A percentile compares a stretch with the other conserved stretches of the same genome.
phyloP scores from a whole-genome alignment of 352 stramenopile species.

The Globisporangium cystogenes region DNA sequence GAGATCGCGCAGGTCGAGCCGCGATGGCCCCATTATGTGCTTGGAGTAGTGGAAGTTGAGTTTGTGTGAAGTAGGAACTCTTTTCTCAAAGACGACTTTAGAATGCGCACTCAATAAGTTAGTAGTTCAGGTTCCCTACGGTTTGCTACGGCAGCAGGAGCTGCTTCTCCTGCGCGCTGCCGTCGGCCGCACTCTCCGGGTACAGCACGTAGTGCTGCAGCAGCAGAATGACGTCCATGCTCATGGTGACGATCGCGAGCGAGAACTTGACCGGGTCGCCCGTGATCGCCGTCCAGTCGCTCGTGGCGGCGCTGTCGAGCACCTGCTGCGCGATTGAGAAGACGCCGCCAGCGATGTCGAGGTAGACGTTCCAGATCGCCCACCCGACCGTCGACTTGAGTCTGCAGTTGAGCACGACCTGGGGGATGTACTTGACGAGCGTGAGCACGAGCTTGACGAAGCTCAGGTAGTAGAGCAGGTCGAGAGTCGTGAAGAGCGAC shows the following conservation, averaged over 20 bases:
- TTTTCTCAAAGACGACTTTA: too few species aligned
- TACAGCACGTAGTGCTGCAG: slow-evolving; percentile 97
- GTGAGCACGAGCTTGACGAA: slow-evolving; percentile 94
- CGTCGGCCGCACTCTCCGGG: slow-evolving; percentile 27
- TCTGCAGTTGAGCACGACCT: slow-evolving; percentile 93
- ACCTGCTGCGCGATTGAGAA: slow-evolving; percentile 91
- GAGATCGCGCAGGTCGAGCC: too few species aligned
- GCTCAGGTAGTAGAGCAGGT: slow-evolving; percentile 92
- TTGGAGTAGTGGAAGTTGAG: too few species aligned
- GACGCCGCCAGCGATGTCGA: slow-evolving; percentile 94
- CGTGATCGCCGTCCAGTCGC: slow-evolving; percentile 93
- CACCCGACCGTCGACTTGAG: slow-evolving; percentile 95
- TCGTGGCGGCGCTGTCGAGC: slow-evolving; percentile 87
- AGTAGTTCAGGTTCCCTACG: not conserved
- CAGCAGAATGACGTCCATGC: slow-evolving; percentile 96
- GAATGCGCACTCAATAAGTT: not conserved
- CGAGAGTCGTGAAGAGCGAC: slow-evolving; percentile 80
- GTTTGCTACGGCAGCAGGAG: not conserved
- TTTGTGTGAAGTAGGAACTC: too few species aligned
- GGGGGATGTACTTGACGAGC: slow-evolving; percentile 95
- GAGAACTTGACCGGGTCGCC: slow-evolving; percentile 95
- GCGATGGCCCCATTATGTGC: too few species aligned
- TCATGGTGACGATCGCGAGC: slow-evolving; percentile 94
- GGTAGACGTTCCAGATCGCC: slow-evolving; percentile 97
- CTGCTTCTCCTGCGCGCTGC: not conserved